Base-by-base conservation (phyloP, 2,329 filamentous ascomycete species). In the Colletotrichum sansevieriae region DNA sequence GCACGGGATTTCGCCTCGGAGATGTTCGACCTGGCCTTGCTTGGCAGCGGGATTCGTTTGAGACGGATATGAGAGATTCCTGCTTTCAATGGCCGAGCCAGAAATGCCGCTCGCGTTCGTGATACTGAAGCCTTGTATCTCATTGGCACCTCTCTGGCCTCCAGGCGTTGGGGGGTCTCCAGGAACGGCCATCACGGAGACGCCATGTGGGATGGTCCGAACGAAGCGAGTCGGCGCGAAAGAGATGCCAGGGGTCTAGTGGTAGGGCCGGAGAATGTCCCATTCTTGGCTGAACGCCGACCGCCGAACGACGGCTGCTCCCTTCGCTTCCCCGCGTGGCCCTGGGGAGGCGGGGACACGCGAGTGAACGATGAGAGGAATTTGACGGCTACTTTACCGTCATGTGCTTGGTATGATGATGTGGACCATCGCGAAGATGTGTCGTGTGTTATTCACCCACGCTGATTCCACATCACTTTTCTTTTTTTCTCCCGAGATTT, bases 221-320 rank as follows among this genome's bases (percentile, higher is more conserved):
- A n/a, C n/a, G n/a, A n/a, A n/a, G n/a, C n/a, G n/a, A 35, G 8
- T 13, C 5, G 29, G 49, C 20, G 33, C 29, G 29, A 22, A 39
- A 33, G n/a, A n/a, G n/a, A n/a, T n/a, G n/a, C n/a, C n/a, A n/a
- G n/a, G n/a, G n/a, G n/a, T n/a, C n/a, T n/a, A n/a, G n/a, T n/a
- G n/a, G n/a, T n/a, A n/a, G n/a, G n/a, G n/a, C n/a, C n/a, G n/a
- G 9, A 54, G 39, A 11, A 57, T 4, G 3, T 7, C 6, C 51
- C 35, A 18, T 63, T 51, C 43, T 56, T 57, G 58, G 58, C 57
- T 22, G 11, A 11, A 49, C 39, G 33, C 64, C 64, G 58, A 54
- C 43, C 49, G 33, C 64, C 64, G 58, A 54, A 35, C 49, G 35
- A 58, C 41, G 22, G 64, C 51, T 56, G 29, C 41, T 35, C 43